Evolutionary conservation across 2,329 filamentous ascomycete genomes (phyloP).

Genomic region (Botryotinia calthae): DNA sequence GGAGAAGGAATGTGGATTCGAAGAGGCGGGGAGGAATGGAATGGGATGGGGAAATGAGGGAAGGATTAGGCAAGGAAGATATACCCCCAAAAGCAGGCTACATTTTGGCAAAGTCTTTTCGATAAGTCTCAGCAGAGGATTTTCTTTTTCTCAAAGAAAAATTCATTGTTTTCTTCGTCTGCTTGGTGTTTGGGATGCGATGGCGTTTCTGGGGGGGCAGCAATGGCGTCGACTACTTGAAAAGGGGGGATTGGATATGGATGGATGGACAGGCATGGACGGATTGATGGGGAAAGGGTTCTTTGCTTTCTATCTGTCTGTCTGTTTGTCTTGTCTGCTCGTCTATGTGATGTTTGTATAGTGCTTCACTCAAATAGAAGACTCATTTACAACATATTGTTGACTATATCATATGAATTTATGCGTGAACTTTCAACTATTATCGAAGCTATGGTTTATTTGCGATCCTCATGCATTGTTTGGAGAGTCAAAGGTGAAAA

Average conservation of each 20-base stretch:
- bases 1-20: neutral
- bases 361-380: slow-evolving; percentile 2
- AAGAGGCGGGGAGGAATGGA: neutral
- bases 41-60: neutral
- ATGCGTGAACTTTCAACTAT: neutral
- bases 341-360: neutral
- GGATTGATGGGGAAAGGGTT: neutral
- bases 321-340: neutral
- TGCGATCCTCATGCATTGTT: neutral
- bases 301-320: slow-evolving; percentile 1
- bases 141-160: neutral
- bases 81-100: neutral
- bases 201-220: neutral
- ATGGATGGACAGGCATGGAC: neutral
- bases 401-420: neutral
- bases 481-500: accelerated
- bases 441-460: neutral
- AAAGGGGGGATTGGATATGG: neutral
- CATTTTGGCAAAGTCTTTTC: neutral
- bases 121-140: neutral
- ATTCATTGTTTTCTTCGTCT: neutral
- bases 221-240: neutral
- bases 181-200: neutral
- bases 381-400: neutral
- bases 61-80: neutral